Evolutionary conservation across 495 filamentous ascomycete genomes (phyloP).

Genomic region (Aspergillus olivimuriae): DNA sequence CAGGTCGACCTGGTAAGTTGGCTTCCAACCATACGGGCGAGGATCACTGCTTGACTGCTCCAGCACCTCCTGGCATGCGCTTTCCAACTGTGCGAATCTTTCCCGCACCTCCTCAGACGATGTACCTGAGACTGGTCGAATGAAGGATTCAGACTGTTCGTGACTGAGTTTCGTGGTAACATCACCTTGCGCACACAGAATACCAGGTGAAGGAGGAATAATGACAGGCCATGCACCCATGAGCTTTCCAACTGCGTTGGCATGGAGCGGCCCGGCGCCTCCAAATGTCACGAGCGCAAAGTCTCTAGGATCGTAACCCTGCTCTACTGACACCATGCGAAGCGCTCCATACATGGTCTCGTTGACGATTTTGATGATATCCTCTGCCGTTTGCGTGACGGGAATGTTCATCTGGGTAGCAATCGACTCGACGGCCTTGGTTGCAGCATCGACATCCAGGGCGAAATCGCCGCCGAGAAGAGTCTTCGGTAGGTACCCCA

Average conservation of each 20-base stretch:
- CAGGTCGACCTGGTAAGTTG: conserved; percentile 37
- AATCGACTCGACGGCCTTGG: conserved; percentile 30
- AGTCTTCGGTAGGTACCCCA: conserved; percentile 42
- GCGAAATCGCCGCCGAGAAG: conserved; percentile 41
- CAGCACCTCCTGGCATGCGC: conserved; percentile 15
- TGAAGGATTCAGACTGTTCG: conserved; percentile 38
- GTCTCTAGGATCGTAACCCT: conserved; percentile 45
- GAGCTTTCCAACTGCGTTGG: conserved; percentile 42
- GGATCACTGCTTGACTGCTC: conserved; percentile 7
- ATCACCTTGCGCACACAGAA: conserved; percentile 45
- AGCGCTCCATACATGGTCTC: conserved; percentile 48
- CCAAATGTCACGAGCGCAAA: conserved; percentile 48
- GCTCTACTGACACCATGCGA: conserved; percentile 44
- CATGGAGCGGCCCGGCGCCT: conserved; percentile 45
- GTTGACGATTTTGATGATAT: conserved; percentile 43
- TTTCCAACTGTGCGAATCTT: conserved; percentile 19
- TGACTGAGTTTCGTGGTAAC: conserved; percentile 42
- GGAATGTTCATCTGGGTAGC: conserved; percentile 38
- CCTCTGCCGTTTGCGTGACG: conserved; percentile 38
- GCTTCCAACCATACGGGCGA: conserved; percentile 19
- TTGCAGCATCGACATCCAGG: conserved; percentile 34
- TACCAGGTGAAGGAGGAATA: conserved; percentile 44
- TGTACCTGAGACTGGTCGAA: conserved; percentile 26
- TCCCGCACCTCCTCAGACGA: conserved; percentile 17
- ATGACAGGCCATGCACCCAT: conserved; percentile 46